These are phyloP conservation scores for Fonsecaea pedrosoi DNA, from an alignment of 2,329 filamentous ascomycete species.

Conservation along the genomic window DNA sequence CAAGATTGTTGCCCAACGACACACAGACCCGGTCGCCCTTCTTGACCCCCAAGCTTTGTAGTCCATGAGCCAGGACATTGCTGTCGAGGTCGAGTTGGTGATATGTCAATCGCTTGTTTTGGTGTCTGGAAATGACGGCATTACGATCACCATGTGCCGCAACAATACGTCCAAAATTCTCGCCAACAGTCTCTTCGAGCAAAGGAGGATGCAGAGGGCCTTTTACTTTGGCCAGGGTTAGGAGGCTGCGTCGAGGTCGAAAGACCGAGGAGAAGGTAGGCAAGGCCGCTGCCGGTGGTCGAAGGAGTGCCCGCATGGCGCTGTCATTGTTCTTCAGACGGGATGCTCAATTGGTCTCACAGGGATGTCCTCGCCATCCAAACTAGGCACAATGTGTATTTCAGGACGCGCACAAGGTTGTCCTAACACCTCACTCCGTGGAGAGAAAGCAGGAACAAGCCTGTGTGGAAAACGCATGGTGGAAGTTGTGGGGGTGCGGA, in stretches of 20 bases:
- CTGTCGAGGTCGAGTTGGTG: slow-evolving; percentile 68
- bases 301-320: slow-evolving; percentile 31
- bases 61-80: slow-evolving; percentile 39
- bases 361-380: neutral
- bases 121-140: slow-evolving; percentile 67
- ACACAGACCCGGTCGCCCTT: slow-evolving; percentile 76
- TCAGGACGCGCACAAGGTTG: neutral
- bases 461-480: neutral
- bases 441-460: neutral
- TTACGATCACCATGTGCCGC: slow-evolving; percentile 53
- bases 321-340: slow-evolving; percentile 20
- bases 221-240: slow-evolving; percentile 33
- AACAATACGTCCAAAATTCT: slow-evolving; percentile 55
- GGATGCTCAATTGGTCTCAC: neutral
- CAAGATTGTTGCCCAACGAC: slow-evolving; percentile 81
- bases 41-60: slow-evolving; percentile 39
- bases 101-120: slow-evolving; percentile 74
- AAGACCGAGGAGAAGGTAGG: slow-evolving; percentile 4
- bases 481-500: slow-evolving; percentile 7
- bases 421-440: neutral
- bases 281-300: slow-evolving; percentile 22
- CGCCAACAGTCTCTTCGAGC: slow-evolving; percentile 55
- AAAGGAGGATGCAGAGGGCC: slow-evolving; percentile 49
- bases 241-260: slow-evolving; percentile 24
- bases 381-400: neutral